A percentile compares a stretch with the other conserved stretches of the same genome.
Conservation (phyloP, 495 filamentous ascomycete genomes). For the Penicillium goetzii region DNA sequence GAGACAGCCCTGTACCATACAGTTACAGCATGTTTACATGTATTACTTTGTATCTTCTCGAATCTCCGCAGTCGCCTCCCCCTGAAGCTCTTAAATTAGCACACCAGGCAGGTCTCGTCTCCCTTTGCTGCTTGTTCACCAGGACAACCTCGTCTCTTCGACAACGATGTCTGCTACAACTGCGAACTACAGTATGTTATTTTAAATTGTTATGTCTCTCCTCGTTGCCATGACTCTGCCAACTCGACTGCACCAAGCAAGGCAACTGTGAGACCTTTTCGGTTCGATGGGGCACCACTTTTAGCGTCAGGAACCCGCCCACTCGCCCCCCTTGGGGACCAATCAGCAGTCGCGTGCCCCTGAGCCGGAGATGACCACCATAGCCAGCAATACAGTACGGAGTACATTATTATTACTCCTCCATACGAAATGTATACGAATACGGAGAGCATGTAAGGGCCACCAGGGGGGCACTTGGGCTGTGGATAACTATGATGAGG, state of each 20-base stretch:
- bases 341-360: conserved; percentile 30
- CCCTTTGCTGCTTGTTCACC: conserved; percentile 1
- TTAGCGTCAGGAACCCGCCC: conserved; percentile 41
- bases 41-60: not conserved
- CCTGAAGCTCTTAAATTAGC: conserved; percentile 16
- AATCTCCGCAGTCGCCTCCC: conserved; percentile 15
- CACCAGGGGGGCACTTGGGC: not conserved
- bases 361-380: conserved; percentile 29
- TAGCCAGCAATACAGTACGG: not conserved
- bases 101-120: not conserved
- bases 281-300: not conserved
- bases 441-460: not conserved
- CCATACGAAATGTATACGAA: not conserved
- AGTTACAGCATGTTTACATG: not conserved
- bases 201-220: not conserved
- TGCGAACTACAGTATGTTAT: not conserved
- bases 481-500: not conserved
- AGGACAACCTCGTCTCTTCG: conserved; percentile 3
- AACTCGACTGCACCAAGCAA: conserved; percentile 21
- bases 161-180: not conserved
- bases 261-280: conserved; percentile 6
- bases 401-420: no score
- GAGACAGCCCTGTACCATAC: not conserved
- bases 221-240: conserved; percentile 1
- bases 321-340: conserved; percentile 8